Evolutionary conservation across 83 land plant species (phyloP), one percentile per base, ranked within the genome.

Genomic region (Diphasiastrum complanatum): DNA sequence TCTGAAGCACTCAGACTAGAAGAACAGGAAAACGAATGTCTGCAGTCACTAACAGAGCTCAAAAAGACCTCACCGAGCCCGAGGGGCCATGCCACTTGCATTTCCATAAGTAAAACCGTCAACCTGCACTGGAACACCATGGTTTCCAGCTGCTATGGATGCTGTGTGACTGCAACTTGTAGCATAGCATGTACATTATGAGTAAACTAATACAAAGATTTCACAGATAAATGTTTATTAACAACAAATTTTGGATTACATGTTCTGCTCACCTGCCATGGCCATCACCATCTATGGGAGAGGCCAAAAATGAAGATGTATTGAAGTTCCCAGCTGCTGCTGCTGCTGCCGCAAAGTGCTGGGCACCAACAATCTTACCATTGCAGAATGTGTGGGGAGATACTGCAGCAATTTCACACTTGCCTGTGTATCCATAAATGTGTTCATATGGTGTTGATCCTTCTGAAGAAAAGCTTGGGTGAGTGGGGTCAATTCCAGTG

Each of bases 191-290:
- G 45, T 25, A 50, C 34, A 31, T 50, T 20, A 29, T 46, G 45
- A 16, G 63, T 19, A 18, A 22, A 14, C 22, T 14, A 5, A 43
- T 43, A 60, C 10, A 32, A 6, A 8, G 10, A 5, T 26, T 43
- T 55, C 5, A 8, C 12, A 57, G 3, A 8, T 22, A 2, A 14
- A 27, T 40, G 43, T 38, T 16, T 23, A 61, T 2, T 35, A 18
- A n/a, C 23, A 5, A 24, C 11, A 8, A 12, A 16, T 16, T 30
- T 55, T 25, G 32, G 32, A 0, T 30, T 40, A 1, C 16, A 32
- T 5, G 47, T 33, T 47, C 23, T 47, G 50, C 99, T 82, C 52
- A 89, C 99, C 84, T 79, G 57, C 99, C 99, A 74, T 93, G 99
- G 35, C 99, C 99, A 78, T 69, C 72, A 24, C 72, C 72, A 35